These are phyloP conservation scores for Aspergillus awamori DNA, from an alignment of 2,329 filamentous ascomycete species.

Conservation along the genomic window DNA sequence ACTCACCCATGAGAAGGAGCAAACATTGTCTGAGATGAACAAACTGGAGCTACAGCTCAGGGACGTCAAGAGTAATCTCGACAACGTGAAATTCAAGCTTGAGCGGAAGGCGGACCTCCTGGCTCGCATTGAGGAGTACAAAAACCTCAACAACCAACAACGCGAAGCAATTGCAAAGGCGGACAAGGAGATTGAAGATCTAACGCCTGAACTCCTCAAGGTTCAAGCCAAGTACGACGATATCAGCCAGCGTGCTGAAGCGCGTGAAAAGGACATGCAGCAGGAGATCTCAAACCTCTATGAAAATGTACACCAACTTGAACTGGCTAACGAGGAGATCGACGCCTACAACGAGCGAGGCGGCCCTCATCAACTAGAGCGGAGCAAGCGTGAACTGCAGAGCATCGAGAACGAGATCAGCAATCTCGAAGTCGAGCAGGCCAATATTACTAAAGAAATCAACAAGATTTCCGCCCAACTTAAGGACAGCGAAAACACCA, in stretches of 20 bases:
- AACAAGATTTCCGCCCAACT: constrained; percentile 79
- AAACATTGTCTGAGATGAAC: constrained; percentile 68
- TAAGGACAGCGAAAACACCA: constrained; percentile 77
- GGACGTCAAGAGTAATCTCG: constrained; percentile 73
- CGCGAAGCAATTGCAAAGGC: constrained; percentile 69
- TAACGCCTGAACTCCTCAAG: constrained; percentile 75
- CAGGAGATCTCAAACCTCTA: constrained; percentile 71
- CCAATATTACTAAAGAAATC: constrained; percentile 66
- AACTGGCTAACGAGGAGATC: constrained; percentile 75
- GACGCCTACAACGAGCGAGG: constrained; percentile 75
- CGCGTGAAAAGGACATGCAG: constrained; percentile 71
- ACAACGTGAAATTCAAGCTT: constrained; percentile 70
- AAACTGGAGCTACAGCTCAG: constrained; percentile 75
- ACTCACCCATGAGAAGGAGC: constrained; percentile 70
- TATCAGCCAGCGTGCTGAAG: constrained; percentile 68
- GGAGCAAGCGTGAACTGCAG: constrained; percentile 70
- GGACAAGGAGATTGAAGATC: constrained; percentile 72
- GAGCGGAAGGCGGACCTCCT: constrained; percentile 77
- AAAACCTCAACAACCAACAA: constrained; percentile 68
- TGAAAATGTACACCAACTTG: constrained; percentile 75
- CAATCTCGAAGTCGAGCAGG: constrained; percentile 68
- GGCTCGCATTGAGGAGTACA: constrained; percentile 72
- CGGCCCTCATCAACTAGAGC: constrained; percentile 70
- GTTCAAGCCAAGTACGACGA: constrained; percentile 78
- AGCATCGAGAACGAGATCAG: constrained; percentile 67